A percentile compares a stretch with the other conserved stretches of the same genome.
These are phyloP conservation scores for Rhazya stricta DNA, from an alignment of 257 asterid genomes.

Conservation along the genomic window DNA sequence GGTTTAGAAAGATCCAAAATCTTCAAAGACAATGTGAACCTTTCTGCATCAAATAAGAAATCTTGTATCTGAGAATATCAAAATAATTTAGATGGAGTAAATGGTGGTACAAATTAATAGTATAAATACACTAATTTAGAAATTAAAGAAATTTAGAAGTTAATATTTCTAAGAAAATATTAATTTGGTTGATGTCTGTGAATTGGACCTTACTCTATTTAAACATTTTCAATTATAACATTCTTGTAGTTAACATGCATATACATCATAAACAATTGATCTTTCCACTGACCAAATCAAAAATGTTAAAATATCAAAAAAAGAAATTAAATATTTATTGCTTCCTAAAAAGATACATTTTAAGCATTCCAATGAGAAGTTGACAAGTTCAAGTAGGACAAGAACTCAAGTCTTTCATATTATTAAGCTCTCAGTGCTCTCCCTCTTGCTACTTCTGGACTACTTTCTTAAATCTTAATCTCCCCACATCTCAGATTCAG, in stretches of 20 bases:
- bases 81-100: background rate
- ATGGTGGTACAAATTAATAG: background rate
- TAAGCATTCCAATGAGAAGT: constrained; percentile 7
- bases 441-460: constrained; percentile 4
- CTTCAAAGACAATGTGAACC: background rate
- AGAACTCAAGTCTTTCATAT: background rate
- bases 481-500: background rate
- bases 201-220: background rate
- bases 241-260: background rate
- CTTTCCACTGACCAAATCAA: constrained; percentile 5
- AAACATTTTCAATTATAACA: constrained; percentile 2
- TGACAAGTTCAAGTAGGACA: constrained; percentile 13
- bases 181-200: background rate
- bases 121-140: background rate
- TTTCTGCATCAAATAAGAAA: background rate
- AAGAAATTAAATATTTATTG: background rate
- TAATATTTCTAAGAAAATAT: background rate
- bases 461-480: constrained; percentile 13
- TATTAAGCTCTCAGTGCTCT: constrained; percentile 7
- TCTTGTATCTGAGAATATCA: background rate
- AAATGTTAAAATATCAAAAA: constrained; percentile 1
- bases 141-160: background rate
- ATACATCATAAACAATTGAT: background rate
- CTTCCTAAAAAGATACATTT: background rate
- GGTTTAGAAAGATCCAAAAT: background rate